Conservation (phyloP, 495 filamentous ascomycete genomes). For the Penicillium flavigenum region DNA sequence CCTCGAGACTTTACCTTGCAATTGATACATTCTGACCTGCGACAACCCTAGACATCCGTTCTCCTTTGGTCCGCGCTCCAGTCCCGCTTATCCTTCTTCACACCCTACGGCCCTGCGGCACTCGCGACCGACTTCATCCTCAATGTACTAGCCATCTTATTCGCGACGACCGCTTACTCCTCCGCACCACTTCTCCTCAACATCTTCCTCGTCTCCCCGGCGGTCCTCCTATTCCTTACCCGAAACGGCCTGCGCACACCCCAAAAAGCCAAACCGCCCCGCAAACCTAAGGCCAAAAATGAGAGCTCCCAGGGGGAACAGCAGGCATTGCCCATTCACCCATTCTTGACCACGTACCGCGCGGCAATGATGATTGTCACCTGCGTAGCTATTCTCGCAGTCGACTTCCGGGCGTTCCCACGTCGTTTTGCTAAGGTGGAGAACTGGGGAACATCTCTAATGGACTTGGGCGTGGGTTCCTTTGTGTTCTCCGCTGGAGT, state of each 20-base stretch:
- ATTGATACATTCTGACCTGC: constrained; percentile 1
- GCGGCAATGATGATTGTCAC: constrained; percentile 92
- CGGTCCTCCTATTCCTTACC: constrained; percentile 58
- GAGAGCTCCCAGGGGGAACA: constrained; percentile 24
- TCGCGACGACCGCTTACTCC: constrained; percentile 85
- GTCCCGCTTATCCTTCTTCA: constrained; percentile 81
- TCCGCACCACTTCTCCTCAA: constrained; percentile 71
- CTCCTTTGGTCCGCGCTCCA: constrained; percentile 90
- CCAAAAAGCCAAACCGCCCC: constrained; percentile 59
- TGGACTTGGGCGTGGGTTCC: constrained; percentile 96
- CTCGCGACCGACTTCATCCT: constrained; percentile 80
- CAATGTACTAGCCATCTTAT: constrained; percentile 76
- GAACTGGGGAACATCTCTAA: constrained; percentile 95
- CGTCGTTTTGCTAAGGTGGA: constrained; percentile 96
- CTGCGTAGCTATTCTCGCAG: constrained; percentile 90
- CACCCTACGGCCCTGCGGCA: constrained; percentile 63
- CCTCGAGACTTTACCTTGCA: constrained; percentile 3
- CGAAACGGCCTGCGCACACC: constrained; percentile 40
- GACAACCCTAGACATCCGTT: constrained; percentile 62
- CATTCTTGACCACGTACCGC: constrained; percentile 88
- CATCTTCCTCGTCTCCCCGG: constrained; percentile 69
- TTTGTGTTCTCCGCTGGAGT: constrained; percentile 96
- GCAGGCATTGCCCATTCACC: constrained; percentile 71
- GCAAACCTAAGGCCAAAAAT: constrained; percentile 40
- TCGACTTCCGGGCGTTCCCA: constrained; percentile 92